These are phyloP conservation scores for Umbelopsis sp. DNA, from an alignment of 192 early-diverging fungal species.

Conservation along the genomic window DNA sequence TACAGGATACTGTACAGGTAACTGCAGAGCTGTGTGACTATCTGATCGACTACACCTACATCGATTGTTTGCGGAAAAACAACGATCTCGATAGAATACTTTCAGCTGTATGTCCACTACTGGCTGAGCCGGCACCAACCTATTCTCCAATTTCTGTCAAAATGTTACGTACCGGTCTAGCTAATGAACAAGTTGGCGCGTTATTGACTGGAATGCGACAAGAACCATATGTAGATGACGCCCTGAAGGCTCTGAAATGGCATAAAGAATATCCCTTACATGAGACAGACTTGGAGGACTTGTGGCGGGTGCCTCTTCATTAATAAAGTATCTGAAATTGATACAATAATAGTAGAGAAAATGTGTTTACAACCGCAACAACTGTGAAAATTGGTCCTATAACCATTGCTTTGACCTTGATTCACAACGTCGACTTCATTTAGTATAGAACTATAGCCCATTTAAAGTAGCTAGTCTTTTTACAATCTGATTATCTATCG, in stretches of 20 bases:
- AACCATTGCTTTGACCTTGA: too few relatives aligned
- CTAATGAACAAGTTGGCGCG: constrained; percentile 50
- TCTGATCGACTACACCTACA: constrained; percentile 48
- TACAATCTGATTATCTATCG: too few relatives aligned
- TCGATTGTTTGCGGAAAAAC: constrained; percentile 55
- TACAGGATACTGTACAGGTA: background rate
- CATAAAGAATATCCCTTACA: constrained; percentile 26
- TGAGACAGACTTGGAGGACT: constrained; percentile 33
- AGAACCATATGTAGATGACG: constrained; percentile 60
- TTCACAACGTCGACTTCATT: too few relatives aligned
- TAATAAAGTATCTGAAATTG: background rate
- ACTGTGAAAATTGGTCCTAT: too few relatives aligned
- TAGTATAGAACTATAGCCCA: too few relatives aligned
- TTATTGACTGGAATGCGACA: constrained; percentile 66
- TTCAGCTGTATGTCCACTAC: constrained; percentile 37
- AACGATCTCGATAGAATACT: constrained; percentile 55
- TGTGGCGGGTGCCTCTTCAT: constrained; percentile 40
- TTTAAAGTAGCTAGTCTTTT: too few relatives aligned
- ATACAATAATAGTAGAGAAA: too few relatives aligned
- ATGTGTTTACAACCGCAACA: too few relatives aligned
- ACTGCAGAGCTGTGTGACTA: constrained; percentile 28
- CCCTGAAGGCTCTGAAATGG: constrained; percentile 42
- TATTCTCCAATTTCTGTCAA: constrained; percentile 57
- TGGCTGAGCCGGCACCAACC: constrained; percentile 28
- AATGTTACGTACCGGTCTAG: constrained; percentile 47